Evolutionary conservation across 2,329 filamentous ascomycete genomes (phyloP), one percentile per base, ranked within the genome.

Genomic region (Fusarium euwallaceae): DNA sequence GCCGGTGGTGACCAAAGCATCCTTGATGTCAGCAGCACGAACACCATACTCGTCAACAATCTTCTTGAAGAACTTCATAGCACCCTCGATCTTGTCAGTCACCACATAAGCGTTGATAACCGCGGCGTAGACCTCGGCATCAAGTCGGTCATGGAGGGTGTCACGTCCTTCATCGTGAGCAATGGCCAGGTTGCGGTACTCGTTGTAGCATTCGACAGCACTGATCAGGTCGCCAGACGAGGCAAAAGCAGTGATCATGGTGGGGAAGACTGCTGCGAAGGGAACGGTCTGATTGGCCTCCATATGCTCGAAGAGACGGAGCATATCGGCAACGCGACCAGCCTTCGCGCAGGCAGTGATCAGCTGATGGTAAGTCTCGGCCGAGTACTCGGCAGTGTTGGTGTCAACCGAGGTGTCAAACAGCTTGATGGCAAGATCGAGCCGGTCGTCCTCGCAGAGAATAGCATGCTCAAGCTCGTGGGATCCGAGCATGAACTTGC

Each of bases 191-290:
- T 91, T 90, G 80, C 95, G 95, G 87, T 98, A 98, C 83, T 98
- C 94, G 74, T 97, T 96, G 85, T 98, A 99, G 84, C 95, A 95
- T 82, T 98, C 95, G 8, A 98, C 94, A 22, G 95, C 97, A 77
- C 94, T 97, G 78, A 92, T 88, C 53, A 98, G 86, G 81, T 98
- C 95, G 60, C 95, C 94, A 12, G 89, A 90, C 48, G 90, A 89
- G 70, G 94, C 94, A 80, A 98, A 98, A 1, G 95, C 95, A n/a
- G 93, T 92, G 81, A 99, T 98, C 94, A 99, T 98, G 20, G 92
- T 90, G 2, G 95, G 93, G 84, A 98, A 98, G 62, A 96, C 94
- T 55, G 93, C 91, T 7, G 95, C 92, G 68, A 93, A 92, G 0
- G 96, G 94, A 17, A 90, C 89, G 24, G 94, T 90, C 66, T 92